phyloP scores from a whole-genome alignment of 164 flowering plant genomes.

The Nelumbo lutea region DNA sequence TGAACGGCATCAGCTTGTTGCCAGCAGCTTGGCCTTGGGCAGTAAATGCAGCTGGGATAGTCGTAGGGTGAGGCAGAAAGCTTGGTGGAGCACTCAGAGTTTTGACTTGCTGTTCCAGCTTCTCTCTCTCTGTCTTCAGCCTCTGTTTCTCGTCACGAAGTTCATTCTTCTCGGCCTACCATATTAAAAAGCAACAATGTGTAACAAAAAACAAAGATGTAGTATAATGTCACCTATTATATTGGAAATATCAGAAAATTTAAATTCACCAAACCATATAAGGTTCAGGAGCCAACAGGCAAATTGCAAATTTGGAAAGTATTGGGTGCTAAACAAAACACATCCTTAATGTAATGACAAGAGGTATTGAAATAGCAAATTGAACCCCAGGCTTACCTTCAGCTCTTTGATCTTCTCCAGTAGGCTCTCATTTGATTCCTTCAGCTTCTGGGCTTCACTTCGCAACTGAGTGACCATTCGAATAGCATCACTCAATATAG shows the following conservation, averaged over 20 bases:
- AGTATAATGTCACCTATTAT: too few relatives aligned
- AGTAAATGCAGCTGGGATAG: slow-evolving; percentile 60
- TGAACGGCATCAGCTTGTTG: slow-evolving; percentile 67
- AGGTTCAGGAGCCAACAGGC: background rate
- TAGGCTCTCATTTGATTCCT: too few relatives aligned
- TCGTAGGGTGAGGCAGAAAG: slow-evolving; percentile 55
- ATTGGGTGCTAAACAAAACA: too few relatives aligned
- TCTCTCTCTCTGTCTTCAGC: slow-evolving; percentile 81
- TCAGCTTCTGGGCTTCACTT: slow-evolving; percentile 70
- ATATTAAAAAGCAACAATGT: background rate
- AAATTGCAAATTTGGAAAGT: too few relatives aligned
- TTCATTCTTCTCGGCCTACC: slow-evolving; percentile 81
- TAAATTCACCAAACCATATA: background rate
- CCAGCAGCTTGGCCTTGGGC: slow-evolving; percentile 66
- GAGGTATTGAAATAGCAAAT: too few relatives aligned
- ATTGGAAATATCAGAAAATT: too few relatives aligned
- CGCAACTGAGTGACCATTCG: slow-evolving; percentile 77
- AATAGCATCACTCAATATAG: slow-evolving; percentile 79
- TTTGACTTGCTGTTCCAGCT: slow-evolving; percentile 75
- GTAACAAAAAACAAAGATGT: background rate
- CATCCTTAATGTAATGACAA: too few relatives aligned
- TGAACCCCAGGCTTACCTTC: slow-evolving; percentile 43
- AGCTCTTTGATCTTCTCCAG: slow-evolving; percentile 84
- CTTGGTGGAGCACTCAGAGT: slow-evolving; percentile 52
- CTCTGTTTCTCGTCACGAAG: slow-evolving; percentile 90